A percentile compares a stretch with the other conserved stretches of the same genome.
Evolutionary conservation across 1,139 yeast genomes (phyloP).

Genomic region (Blastobotrys indianensis): DNA sequence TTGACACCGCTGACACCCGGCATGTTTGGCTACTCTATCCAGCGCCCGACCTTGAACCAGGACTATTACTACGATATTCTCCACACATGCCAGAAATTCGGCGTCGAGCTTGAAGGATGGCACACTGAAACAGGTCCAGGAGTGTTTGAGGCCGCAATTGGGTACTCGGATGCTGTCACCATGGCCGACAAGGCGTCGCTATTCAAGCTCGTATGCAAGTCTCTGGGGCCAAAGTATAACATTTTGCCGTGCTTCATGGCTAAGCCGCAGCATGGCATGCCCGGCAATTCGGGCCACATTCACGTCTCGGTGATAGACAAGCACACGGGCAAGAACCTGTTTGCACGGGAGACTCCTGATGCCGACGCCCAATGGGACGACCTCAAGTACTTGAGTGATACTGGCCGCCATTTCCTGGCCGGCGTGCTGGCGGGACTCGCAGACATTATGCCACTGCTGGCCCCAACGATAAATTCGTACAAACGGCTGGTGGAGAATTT

Average conservation of each 20-base stretch:
- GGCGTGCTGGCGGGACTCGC: slow-evolving; percentile 34
- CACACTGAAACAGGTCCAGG: slow-evolving; percentile 39
- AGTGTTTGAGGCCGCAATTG: slow-evolving; percentile 36
- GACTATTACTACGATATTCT: slow-evolving; percentile 31
- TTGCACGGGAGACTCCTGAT: slow-evolving; percentile 28
- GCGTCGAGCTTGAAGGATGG: slow-evolving; percentile 34
- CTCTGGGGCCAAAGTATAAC: slow-evolving; percentile 29
- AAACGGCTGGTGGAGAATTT: slow-evolving; percentile 36
- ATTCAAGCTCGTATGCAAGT: slow-evolving; percentile 33
- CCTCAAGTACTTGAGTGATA: slow-evolving; percentile 26
- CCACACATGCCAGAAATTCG: slow-evolving; percentile 23
- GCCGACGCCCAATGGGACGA: slow-evolving; percentile 30
- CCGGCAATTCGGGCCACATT: slow-evolving; percentile 37
- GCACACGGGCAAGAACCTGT: slow-evolving; percentile 28
- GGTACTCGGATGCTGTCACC: slow-evolving; percentile 27
- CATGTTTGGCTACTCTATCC: slow-evolving; percentile 36
- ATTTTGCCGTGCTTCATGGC: slow-evolving; percentile 38
- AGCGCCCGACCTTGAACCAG: slow-evolving; percentile 30
- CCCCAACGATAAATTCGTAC: slow-evolving; percentile 36
- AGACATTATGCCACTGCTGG: slow-evolving; percentile 35
- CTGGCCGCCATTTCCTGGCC: slow-evolving; percentile 34
- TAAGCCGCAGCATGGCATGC: slow-evolving; percentile 34
- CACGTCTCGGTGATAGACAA: slow-evolving; percentile 31
- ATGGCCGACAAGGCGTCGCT: slow-evolving; percentile 34
- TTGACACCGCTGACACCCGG: slow-evolving; percentile 33